Evolutionary conservation across 257 asterid genomes (phyloP).

Genomic region (Paulownia fortunei): DNA sequence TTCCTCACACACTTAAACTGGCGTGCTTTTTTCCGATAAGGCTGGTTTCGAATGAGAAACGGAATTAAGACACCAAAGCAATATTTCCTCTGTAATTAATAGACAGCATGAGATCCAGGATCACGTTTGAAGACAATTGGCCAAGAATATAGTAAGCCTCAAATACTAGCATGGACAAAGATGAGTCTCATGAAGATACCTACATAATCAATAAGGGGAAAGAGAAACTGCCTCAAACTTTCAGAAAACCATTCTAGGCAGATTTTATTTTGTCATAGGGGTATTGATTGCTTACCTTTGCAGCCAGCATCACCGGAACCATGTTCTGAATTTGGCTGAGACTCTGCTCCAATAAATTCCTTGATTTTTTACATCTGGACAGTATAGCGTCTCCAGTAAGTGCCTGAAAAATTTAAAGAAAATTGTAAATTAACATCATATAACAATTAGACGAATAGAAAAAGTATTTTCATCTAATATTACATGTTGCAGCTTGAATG

Average conservation of each 20-base stretch:
- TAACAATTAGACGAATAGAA: neutral
- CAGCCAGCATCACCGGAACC: slow-evolving; percentile 81
- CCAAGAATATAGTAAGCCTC: neutral
- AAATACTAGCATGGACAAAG: neutral
- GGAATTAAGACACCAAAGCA: too few species aligned
- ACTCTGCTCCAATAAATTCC: slow-evolving; percentile 67
- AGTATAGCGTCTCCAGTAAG: slow-evolving; percentile 81
- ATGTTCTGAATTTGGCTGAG: slow-evolving; percentile 64
- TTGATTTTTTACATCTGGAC: slow-evolving; percentile 72
- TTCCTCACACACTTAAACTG: too few species aligned
- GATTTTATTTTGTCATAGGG: neutral
- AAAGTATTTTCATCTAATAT: neutral
- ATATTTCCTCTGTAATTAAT: too few species aligned
- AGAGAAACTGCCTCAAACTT: neutral
- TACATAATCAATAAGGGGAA: neutral
- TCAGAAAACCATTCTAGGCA: neutral
- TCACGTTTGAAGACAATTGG: neutral
- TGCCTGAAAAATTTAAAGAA: slow-evolving; percentile 56
- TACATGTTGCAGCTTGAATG: neutral
- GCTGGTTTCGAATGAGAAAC: too few species aligned
- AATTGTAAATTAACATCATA: neutral
- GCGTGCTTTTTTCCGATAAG: too few species aligned
- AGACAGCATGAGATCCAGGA: neutral
- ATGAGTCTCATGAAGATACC: neutral
- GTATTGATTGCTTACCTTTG: slow-evolving; percentile 57